A percentile compares a stretch with the other conserved stretches of the same genome.
Evolutionary conservation across 2,329 filamentous ascomycete species (phyloP).

Genomic region (Sarocladium brachiariae): DNA sequence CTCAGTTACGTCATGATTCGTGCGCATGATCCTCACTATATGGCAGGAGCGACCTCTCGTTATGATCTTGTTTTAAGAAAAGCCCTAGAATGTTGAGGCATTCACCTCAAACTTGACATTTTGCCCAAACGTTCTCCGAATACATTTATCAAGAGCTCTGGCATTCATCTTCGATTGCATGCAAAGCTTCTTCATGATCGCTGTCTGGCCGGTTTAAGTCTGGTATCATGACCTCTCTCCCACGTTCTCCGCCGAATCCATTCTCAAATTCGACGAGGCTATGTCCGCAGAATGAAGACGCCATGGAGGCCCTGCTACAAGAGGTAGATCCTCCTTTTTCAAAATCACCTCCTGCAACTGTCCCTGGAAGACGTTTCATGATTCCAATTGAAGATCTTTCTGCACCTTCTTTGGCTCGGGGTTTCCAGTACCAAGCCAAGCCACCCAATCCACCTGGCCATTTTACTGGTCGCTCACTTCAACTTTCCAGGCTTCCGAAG

Average conservation of each 20-base stretch:
- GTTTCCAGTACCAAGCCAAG: constrained; percentile 5
- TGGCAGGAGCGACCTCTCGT: too few species aligned
- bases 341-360: neutral
- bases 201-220: too few species aligned
- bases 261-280: neutral
- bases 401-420: neutral
- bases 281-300: neutral
- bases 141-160: too few species aligned
- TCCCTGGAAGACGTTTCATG: neutral
- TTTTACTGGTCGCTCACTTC: neutral
- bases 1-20: too few species aligned
- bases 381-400: neutral
- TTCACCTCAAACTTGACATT: too few species aligned
- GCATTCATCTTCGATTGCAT: too few species aligned
- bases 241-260: neutral
- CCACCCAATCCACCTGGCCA: neutral
- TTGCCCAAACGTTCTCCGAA: too few species aligned
- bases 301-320: neutral
- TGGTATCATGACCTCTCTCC: neutral
- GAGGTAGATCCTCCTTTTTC: neutral
- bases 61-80: too few species aligned
- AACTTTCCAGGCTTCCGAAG: neutral
- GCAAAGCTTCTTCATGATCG: too few species aligned
- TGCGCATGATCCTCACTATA: too few species aligned
- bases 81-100: too few species aligned